These are phyloP conservation scores for Rhodocollybia butyracea DNA, from an alignment of 768 basidiomycete genomes.

Conservation along the genomic window DNA sequence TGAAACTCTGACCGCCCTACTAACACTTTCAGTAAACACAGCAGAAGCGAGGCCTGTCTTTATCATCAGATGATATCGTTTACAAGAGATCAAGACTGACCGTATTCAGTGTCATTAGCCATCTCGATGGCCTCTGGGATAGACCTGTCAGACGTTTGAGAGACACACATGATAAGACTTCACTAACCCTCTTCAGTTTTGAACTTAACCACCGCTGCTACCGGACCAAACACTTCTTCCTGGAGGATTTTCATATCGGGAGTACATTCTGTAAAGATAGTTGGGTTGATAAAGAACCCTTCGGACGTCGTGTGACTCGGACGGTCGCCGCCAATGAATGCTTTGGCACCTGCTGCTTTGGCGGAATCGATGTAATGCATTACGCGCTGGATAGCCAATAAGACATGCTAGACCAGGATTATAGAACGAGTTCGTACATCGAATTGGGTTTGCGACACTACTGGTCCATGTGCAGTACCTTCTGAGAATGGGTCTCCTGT, in stretches of 20 bases:
- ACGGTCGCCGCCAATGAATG: slow-evolving; percentile 54
- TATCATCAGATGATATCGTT: too few relatives aligned
- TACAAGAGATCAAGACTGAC: too few relatives aligned
- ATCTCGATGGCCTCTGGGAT: slow-evolving; percentile 22
- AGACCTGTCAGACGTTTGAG: neutral
- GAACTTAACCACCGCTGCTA: slow-evolving; percentile 61
- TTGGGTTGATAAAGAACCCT: slow-evolving; percentile 62
- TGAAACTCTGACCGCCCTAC: slow-evolving; percentile 44
- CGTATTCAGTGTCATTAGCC: slow-evolving; percentile 52
- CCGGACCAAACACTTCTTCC: slow-evolving; percentile 71
- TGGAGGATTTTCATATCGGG: slow-evolving; percentile 55
- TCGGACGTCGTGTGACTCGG: slow-evolving; percentile 40
- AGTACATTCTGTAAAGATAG: slow-evolving; percentile 57
- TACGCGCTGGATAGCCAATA: slow-evolving; percentile 38
- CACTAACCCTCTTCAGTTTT: slow-evolving; percentile 35
- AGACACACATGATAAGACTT: neutral
- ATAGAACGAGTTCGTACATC: slow-evolving; percentile 30
- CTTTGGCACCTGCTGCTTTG: slow-evolving; percentile 54
- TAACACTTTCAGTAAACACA: slow-evolving; percentile 46
- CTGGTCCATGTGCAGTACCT: slow-evolving; percentile 43
- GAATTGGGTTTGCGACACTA: slow-evolving; percentile 45
- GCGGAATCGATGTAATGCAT: slow-evolving; percentile 61
- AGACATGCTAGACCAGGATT: neutral
- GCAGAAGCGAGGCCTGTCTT: slow-evolving; percentile 49
- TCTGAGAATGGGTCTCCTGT: slow-evolving; percentile 45